Base-by-base conservation (phyloP, 2,329 filamentous ascomycete genomes). In the Paraconiothyrium sp. region DNA sequence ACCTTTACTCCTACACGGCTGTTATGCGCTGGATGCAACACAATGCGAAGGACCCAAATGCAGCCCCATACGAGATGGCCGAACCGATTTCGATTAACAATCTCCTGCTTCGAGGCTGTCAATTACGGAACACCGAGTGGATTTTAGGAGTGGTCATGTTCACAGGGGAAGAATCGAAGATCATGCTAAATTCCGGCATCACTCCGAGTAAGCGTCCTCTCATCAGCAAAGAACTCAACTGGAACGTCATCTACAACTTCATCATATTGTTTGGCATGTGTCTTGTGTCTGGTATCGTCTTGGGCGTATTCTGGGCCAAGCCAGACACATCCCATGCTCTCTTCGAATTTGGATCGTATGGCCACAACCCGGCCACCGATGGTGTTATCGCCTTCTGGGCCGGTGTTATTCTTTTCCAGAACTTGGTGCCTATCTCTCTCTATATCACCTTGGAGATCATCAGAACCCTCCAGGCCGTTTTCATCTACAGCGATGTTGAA, bases 341-440 rank as follows among this genome's bases (percentile, higher is more conserved):
- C 74, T 98, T 98, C 77, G 94, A 98, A 66, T 95, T 89, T 67
- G 92, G 92, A 9, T 91, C 92, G 1, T 92, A 93, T 66, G 93
- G 92, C 67, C 81, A 82, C 54, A 90, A 83, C 3, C 88, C 94
- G 5, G 83, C 87, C 3, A 84, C 97, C 67, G 92, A 93, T 67
- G 96, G 95, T 44, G 93, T 98, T 78, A 94, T 99, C 79, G 97
- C 93, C 2, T 99, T 98, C 80, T 99, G 93, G 92, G 93, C 94
- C 16, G 92, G 90, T 49, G 84, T 99, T 61, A 97, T 98, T 76
- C 82, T 97, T 59, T 98, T 97, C 81, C 95, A 99, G 84, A 99
- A 98, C 80, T 91, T 99, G 90, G 91, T 99, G 16, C 96, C 95
- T 16, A 97, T 99, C 71, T 97, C 95, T 2, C 89, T 99, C 11